Evolutionary conservation across 176 grass and related monocot species (phyloP), one percentile per base, ranked within the genome.

Genomic region (Pontederia paniculata): DNA sequence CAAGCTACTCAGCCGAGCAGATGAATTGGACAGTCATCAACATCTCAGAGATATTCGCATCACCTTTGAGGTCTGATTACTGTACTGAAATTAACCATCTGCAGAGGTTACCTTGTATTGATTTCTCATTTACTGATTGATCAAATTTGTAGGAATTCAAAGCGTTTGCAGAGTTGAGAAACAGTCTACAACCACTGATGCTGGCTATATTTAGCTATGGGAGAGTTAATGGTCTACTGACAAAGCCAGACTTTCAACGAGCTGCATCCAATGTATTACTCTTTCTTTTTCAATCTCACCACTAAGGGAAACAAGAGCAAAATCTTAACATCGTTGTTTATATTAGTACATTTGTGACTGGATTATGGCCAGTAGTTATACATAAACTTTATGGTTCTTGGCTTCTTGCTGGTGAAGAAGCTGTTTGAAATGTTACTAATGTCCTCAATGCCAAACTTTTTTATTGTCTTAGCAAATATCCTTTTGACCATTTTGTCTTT

Each of bases 181-280:
- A 66, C 65, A 97, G 70, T 70, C 81, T 97, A 66, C 67, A 90
- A 52, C 77, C 86, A 28, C 57, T 90, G 54, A 55, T 77, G 0
- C 51, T 90, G 60, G 93, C 86, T 46, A 84, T 97, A 14, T 88
- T 97, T 45, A 76, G 80, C 66, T 87, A 88, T 37, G 80, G 93
- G 2, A 77, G 87, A 84, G 72, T 97, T 63, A 88, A 84, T 23
- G 86, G 86, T 22, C 56, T 80, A 17, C 77, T 97, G 72, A 88
- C 83, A 54, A 97, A 97, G 66, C 56, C 76, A 68, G 93, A 97
- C 69, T 80, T 97, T 46, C 67, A 81, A 75, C 83, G 86, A 74
- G 93, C 86, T 1, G 80, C 83, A 21, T 79, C 78, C 8, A 77
- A 90, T 25, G 93, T 97, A 80, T 78, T 66, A 15, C 55, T 42